Base-by-base conservation (phyloP, 768 basidiomycete genomes). In the Tricholoma hemisulphureum region DNA sequence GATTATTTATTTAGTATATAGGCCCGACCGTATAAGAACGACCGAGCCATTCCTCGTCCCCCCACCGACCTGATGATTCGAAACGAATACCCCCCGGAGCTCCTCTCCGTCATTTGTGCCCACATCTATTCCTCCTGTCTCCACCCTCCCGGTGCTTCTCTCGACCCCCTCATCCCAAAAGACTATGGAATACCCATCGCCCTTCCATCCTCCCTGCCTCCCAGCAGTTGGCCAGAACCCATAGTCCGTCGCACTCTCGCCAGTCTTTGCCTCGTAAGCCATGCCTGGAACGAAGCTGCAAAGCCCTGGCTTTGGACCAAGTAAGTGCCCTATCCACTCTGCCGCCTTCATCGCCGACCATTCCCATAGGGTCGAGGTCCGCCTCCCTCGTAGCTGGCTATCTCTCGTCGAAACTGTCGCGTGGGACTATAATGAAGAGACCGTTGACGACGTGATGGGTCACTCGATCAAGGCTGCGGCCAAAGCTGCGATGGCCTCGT, bases 301-400 rank as follows among this genome's bases (percentile, higher is more conserved):
- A 88, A 87, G 63, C 91, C 91, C 0, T 94, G 88, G 89, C 75
- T 95, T 5, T 95, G 92, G 91, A 83, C 82, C 57, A 85, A 85
- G 78, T 80, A 57, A 58, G 78, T 67, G 11, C 28, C 32, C 14
- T 32, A 49, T 28, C 45, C 51, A 58, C 51, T 46, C 20, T 28
- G 13, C 39, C 28, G 46, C 46, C 9, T 23, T 24, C 6, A 37
- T 23, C 31, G 58, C 13, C 37, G 48, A 57, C 43, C 20, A 31
- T 39, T 8, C 6, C 18, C 28, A 20, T 21, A 80, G 78, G 58
- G 76, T 94, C 60, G 92, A 93, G 69, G 87, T 95, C 51, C 83
- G 90, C 5, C 81, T 93, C 5, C 92, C 92, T 9, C 82, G 86
- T n/a, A 86, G 83, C 61, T 95, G 92, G 90, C 83, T 95, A 13